Base-by-base conservation (phyloP, 352 stramenopile species). In the Pythium aquatile region DNA sequence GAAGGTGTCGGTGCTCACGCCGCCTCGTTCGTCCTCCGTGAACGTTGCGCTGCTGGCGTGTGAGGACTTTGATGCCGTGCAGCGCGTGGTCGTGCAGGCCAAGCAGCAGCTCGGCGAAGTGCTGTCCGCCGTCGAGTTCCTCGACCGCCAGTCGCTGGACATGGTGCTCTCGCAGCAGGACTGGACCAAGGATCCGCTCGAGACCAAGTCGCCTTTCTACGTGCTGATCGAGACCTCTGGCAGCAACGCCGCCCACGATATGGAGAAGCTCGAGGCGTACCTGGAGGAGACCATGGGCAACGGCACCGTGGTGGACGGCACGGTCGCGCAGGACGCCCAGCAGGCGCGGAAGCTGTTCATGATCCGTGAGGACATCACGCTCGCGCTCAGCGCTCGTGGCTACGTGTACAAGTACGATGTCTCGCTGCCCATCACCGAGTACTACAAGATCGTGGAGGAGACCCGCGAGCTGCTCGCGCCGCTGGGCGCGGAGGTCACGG, bases 341-440 rank as follows among this genome's bases (percentile, higher is more conserved):
- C 92, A 99, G 71, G 83, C 91, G 2, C 67, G 81, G 1, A 94
- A 94, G 58, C 87, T 99, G 60, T 99, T 98, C 85, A 84, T 80
- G 44, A 87, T 99, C 40, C 88, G 97, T 33, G 97, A 99, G 75
- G 88, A 93, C 46, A 95, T 98, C 57, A 93, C 97, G 39, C 78
- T 98, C 20, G 83, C 91, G 14, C 81, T 98, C 28, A 87, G 76
- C 55, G 66, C 69, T 44, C 76, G 70, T 26, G 97, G 97, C 26
- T 97, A 94, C 69, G 91, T 97, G 49, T 98, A 98, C 79, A 99
- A 99, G 81, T 99, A 99, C 77, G 97, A 99, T 72, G 72, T 99
- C 11, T 98, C 89, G 14, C 68, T 99, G 24, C 90, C 94, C 0
- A 90, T 98, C 30, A 60, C 78, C 32, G 72, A 97, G 35, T 98